A percentile compares a stretch with the other conserved stretches of the same genome.
phyloP scores from a whole-genome alignment of 2,329 filamentous ascomycete species.

The Emergomyces pasteurianus region DNA sequence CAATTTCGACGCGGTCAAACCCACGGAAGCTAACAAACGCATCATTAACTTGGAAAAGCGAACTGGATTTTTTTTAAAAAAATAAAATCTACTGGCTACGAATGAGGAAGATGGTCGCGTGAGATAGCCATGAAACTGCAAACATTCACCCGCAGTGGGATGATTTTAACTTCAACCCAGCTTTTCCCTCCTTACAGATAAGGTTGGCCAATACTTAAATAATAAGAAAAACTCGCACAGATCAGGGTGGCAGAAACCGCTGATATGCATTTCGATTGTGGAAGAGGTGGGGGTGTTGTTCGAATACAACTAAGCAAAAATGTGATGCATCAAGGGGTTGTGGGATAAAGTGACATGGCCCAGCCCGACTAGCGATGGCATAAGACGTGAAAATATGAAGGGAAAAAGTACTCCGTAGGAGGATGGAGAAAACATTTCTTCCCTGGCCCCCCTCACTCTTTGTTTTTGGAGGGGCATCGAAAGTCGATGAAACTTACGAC shows the following conservation, averaged over 20 bases:
- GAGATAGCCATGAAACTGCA: no score
- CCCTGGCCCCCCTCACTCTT: not conserved
- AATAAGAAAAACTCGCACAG: not conserved
- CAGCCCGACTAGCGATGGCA: not conserved
- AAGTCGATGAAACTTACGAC: not conserved
- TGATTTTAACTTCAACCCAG: not conserved
- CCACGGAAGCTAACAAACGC: not conserved
- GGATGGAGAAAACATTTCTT: not conserved
- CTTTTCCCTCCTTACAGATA: not conserved
- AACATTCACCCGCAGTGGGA: not conserved
- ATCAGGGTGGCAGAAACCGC: not conserved
- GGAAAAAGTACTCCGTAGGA: not conserved
- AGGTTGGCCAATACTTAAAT: not conserved
- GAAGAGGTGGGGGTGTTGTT: not conserved
- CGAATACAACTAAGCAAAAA: not conserved
- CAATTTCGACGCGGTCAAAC: not conserved
- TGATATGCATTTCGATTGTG: not conserved
- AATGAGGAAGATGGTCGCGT: not conserved
- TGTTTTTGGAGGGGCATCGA: not conserved
- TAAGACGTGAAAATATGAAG: not conserved
- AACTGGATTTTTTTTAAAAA: no score
- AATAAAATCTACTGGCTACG: not conserved
- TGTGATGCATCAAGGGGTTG: not conserved
- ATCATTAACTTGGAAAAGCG: not conserved
- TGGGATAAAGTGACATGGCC: not conserved